phyloP scores from a whole-genome alignment of 768 basidiomycete species.

The Lactarius vividus region DNA sequence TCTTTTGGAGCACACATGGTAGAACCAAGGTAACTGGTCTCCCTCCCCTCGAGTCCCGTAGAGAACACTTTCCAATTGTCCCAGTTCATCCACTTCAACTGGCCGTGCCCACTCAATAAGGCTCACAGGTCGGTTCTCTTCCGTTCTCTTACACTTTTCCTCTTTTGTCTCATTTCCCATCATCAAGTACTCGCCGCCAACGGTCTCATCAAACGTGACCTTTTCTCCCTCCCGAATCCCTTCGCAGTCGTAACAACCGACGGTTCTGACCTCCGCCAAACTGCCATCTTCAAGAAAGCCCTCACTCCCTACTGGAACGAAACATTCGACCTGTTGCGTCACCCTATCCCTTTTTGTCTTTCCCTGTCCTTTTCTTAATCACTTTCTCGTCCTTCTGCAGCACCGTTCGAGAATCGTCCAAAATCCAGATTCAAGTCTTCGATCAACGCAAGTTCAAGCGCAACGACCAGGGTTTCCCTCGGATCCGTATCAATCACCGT shows the following conservation, averaged over 20 bases:
- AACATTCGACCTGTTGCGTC: slow-evolving; percentile 71
- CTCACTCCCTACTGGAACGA: slow-evolving; percentile 81
- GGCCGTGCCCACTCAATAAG: slow-evolving; percentile 12
- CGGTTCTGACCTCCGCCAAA: slow-evolving; percentile 73
- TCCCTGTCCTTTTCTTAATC: not conserved
- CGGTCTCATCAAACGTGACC: slow-evolving; percentile 70
- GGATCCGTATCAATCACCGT: slow-evolving; percentile 48
- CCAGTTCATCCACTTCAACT: not conserved
- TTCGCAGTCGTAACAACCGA: slow-evolving; percentile 86
- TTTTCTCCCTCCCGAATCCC: slow-evolving; percentile 81
- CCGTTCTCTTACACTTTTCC: not conserved
- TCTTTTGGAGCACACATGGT: slow-evolving; percentile 9
- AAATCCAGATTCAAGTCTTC: slow-evolving; percentile 82
- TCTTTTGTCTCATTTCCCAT: slow-evolving; percentile 3
- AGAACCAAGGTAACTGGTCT: slow-evolving; percentile 4
- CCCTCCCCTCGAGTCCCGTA: not conserved
- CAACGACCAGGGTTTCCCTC: slow-evolving; percentile 70
- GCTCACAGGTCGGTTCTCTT: slow-evolving; percentile 12
- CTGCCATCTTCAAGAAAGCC: slow-evolving; percentile 64
- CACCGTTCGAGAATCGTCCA: slow-evolving; percentile 68
- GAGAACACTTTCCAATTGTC: not conserved
- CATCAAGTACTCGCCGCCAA: slow-evolving; percentile 70
- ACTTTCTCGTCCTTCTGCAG: slow-evolving; percentile 37
- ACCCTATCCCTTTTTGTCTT: not conserved
- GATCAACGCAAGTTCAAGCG: slow-evolving; percentile 88